Conservation (phyloP, 352 stramenopile genomes). For the Bremia lactucae region DNA sequence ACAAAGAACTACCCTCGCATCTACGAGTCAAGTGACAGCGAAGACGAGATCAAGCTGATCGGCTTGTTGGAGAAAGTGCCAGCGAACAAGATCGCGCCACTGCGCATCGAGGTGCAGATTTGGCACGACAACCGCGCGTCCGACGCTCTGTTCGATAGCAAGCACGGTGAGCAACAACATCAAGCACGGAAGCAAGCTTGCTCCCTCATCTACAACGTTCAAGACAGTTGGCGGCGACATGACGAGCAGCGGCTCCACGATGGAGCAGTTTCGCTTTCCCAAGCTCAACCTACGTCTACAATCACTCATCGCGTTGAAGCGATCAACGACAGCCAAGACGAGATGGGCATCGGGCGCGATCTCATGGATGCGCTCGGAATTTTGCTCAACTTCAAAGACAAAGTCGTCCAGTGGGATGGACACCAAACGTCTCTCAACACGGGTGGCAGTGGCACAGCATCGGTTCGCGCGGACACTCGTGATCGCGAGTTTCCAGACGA, state of each 20-base stretch:
- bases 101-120: background rate
- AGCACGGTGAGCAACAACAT: background rate
- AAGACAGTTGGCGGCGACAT: background rate
- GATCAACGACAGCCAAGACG: no score
- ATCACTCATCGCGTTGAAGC: no score
- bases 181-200: background rate
- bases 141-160: background rate
- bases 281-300: background rate
- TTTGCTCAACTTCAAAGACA: no score
- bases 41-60: background rate
- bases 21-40: background rate
- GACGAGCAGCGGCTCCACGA: background rate
- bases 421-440: background rate
- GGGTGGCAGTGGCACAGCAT: background rate
- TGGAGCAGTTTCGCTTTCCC: background rate
- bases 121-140: no score
- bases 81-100: background rate
- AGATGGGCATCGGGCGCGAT: no score
- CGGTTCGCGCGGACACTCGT: background rate
- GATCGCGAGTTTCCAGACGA: background rate
- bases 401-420: background rate
- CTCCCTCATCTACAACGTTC: background rate
- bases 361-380: no score
- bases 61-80: background rate
- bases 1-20: no score